phyloP scores from a whole-genome alignment of 768 basidiomycete genomes.

The Leccinum variicolor region DNA sequence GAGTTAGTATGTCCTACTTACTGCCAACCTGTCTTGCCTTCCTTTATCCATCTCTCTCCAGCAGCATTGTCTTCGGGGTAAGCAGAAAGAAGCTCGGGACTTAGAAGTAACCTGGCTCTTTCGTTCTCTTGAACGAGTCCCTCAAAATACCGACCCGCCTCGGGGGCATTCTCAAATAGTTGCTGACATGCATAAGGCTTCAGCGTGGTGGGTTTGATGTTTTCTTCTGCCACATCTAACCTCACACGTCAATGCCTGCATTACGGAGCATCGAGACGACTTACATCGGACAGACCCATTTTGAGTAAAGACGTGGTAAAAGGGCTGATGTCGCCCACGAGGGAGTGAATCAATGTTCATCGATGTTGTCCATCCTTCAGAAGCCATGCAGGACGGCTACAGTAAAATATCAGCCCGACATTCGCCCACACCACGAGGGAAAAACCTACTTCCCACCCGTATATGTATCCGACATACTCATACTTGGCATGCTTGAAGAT shows the following conservation, averaged over 20 bases:
- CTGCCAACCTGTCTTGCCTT: constrained; percentile 10
- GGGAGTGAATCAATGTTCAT: constrained; percentile 41
- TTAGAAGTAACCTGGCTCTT: constrained; percentile 39
- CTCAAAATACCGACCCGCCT: constrained; percentile 37
- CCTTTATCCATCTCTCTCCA: constrained; percentile 35
- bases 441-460: constrained; percentile 45
- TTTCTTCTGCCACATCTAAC: constrained; percentile 37
- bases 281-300: constrained; percentile 39
- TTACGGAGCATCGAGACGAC: constrained; percentile 6
- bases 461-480: constrained; percentile 42
- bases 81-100: constrained; percentile 37
- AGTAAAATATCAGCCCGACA: neutral
- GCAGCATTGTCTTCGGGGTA: constrained; percentile 48
- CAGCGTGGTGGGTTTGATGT: constrained; percentile 25
- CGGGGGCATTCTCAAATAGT: constrained; percentile 25
- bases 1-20: neutral
- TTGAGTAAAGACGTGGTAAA: constrained; percentile 39
- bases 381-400: constrained; percentile 36
- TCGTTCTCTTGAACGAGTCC: constrained; percentile 25
- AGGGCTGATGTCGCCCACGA: constrained; percentile 46
- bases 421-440: neutral
- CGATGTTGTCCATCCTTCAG: constrained; percentile 40
- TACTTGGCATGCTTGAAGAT: constrained; percentile 40
- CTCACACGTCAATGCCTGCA: constrained; percentile 1
- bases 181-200: constrained; percentile 14